Evolutionary conservation across 345 rosid species (phyloP), one percentile per base, ranked within the genome.

Genomic region (Microthlaspi erraticum): DNA sequence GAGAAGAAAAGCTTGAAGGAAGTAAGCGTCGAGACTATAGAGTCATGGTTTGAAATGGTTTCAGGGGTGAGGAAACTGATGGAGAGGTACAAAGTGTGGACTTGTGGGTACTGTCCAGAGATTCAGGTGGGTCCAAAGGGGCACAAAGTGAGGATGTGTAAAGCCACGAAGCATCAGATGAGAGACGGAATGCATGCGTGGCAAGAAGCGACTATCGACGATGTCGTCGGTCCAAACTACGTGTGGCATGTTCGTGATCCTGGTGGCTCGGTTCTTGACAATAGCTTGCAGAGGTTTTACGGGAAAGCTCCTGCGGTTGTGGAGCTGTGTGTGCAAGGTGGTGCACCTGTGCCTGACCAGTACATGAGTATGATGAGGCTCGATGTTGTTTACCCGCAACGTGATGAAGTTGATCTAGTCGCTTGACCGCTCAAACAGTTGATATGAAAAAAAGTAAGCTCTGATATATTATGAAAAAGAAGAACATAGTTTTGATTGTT

Each of bases 91-190:
- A 79, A 54, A 34, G 96, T 87, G 72, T 83, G 89, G 84, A 87
- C 92, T 2, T 93, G 92, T 44, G 96, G 93, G 32, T 88, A 85
- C 41, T 88, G 96, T 69, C 85, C 90, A 17, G 88, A 88, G 87
- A 86, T 90, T 74, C 97, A 93, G 79, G 97, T 93, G 8, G 93
- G 98, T 60, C 96, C 96, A 3, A 88, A 83, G 82, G 98, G 96
- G 57, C 97, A 87, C 73, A 93, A 88, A 75, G 92, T 90, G 12
- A 86, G 88, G 79, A 83, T 84, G 83, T 90, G 98, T 82, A 87
- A 77, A 84, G 90, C 93, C 6, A 84, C 89, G 0, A 86, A 86
- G 77, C 98, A 90, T 75, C 92, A 87, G 80, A 71, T 87, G 71
- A 85, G 96, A 32, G 79, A 88, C 23, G 94, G 98, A 64, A 77